Conservation (phyloP, 2,329 filamentous ascomycete genomes). For the Aureobasidium sp. region DNA sequence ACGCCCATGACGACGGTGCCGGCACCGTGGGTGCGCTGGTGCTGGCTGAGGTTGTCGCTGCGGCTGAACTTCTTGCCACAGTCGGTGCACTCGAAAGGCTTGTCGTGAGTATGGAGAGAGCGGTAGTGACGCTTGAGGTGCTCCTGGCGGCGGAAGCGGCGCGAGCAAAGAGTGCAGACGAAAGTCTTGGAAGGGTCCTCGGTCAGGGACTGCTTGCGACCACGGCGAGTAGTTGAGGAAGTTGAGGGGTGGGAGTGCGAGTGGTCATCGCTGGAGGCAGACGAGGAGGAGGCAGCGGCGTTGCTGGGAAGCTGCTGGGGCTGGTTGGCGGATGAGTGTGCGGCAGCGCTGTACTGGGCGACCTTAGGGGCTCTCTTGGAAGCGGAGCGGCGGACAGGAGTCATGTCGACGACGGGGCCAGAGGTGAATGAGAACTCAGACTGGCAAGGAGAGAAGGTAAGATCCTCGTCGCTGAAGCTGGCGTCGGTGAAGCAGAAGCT, state of each 20-base stretch:
- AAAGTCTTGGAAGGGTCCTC: slow-evolving; percentile 99
- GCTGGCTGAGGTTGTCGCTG: slow-evolving; percentile 94
- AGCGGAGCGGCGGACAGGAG: slow-evolving; percentile 9
- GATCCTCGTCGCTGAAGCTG: slow-evolving; percentile 68
- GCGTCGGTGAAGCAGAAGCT: slow-evolving; percentile 64
- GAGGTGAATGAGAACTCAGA: slow-evolving; percentile 19
- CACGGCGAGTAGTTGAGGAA: slow-evolving; percentile 72
- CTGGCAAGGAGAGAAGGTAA: slow-evolving; percentile 18
- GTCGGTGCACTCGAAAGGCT: slow-evolving; percentile 95
- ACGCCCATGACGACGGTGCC: slow-evolving; percentile 89
- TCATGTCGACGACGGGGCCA: slow-evolving; percentile 15
- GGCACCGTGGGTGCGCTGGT: slow-evolving; percentile 85
- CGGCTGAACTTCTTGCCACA: slow-evolving; percentile 99
- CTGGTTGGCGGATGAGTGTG: slow-evolving; percentile 36
- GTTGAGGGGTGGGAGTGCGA: slow-evolving; percentile 24
- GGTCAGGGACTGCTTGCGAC: slow-evolving; percentile 95
- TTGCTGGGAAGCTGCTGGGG: slow-evolving; percentile 27
- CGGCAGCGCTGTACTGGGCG: slow-evolving; percentile 38
- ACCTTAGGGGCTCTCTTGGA: slow-evolving; percentile 26
- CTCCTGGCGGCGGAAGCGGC: slow-evolving; percentile 95
- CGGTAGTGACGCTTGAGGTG: slow-evolving; percentile 98
- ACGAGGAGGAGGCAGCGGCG: slow-evolving; percentile 19
- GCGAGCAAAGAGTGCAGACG: slow-evolving; percentile 91
- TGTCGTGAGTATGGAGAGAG: slow-evolving; percentile 95
- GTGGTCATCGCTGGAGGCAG: slow-evolving; percentile 20